Conservation (phyloP, 306 rosid genomes). For the Erythrophleum fordii region DNA sequence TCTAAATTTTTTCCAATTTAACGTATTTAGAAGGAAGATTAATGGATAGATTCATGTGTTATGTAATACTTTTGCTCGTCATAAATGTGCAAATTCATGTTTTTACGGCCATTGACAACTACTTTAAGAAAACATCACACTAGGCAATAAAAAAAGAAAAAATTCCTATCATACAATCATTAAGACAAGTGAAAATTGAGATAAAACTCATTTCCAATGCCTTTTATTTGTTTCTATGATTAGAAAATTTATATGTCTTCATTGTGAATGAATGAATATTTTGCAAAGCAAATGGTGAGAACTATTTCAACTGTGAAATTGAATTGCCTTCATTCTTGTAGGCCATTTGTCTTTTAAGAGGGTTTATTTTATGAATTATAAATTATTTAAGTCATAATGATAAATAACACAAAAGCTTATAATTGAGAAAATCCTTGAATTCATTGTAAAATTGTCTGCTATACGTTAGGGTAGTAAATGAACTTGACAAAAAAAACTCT, state of each 20-base stretch:
- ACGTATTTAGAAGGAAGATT: too few species aligned
- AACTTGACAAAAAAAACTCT: conserved; percentile 73
- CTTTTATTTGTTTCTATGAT: neutral
- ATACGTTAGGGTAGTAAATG: conserved; percentile 71
- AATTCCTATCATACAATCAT: neutral
- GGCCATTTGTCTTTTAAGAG: neutral
- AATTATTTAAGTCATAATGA: too few species aligned
- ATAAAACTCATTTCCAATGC: neutral
- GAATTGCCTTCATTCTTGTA: neutral
- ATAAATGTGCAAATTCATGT: too few species aligned
- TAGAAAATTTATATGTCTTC: neutral
- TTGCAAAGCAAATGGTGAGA: too few species aligned
- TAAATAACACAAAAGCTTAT: neutral
- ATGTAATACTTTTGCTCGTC: too few species aligned
- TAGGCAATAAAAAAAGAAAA: too few species aligned
- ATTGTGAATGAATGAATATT: too few species aligned
- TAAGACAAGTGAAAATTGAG: neutral
- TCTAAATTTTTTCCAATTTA: too few species aligned
- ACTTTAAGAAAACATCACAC: neutral
- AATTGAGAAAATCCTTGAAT: neutral
- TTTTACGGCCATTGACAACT: neutral
- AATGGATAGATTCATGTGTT: too few species aligned
- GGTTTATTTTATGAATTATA: neutral
- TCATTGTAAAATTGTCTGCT: conserved; percentile 30
- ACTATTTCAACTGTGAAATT: neutral